These are phyloP conservation scores for Tilletia horrida DNA, from an alignment of 1,284 basidiomycete species.

Conservation along the genomic window DNA sequence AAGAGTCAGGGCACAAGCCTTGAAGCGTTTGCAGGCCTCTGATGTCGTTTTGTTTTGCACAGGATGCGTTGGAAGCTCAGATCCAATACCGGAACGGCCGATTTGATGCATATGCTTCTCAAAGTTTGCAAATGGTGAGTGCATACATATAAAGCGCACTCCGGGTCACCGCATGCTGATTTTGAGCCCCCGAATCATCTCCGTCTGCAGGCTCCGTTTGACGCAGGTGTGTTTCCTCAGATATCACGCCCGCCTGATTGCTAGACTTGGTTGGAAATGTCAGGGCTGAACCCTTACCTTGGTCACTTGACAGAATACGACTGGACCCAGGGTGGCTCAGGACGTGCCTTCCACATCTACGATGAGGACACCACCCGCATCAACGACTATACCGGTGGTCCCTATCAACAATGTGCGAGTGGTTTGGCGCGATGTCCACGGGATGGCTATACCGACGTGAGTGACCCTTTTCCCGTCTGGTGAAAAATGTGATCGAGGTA, in stretches of 20 bases:
- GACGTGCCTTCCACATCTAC: slow-evolving; percentile 21
- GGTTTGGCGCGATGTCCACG: not conserved
- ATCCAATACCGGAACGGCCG: slow-evolving; percentile 57
- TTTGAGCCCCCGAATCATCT: no score
- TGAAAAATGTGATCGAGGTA: not conserved
- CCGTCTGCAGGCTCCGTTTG: slow-evolving; percentile 42
- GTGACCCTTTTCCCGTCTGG: not conserved
- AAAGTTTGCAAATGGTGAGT: slow-evolving; percentile 44
- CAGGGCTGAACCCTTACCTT: not conserved
- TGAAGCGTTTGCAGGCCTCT: not conserved
- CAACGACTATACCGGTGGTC: slow-evolving; percentile 35
- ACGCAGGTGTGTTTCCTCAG: slow-evolving; percentile 20
- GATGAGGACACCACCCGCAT: slow-evolving; percentile 53
- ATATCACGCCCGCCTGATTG: no score
- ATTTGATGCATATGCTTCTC: slow-evolving; percentile 40
- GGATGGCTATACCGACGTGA: slow-evolving; percentile 1
- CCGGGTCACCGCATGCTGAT: no score
- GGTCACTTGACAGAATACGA: not conserved
- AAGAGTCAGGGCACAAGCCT: not conserved
- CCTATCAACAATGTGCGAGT: slow-evolving; percentile 26
- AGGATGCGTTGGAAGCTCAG: slow-evolving; percentile 57
- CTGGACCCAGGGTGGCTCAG: not conserved
- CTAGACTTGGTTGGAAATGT: not conserved
- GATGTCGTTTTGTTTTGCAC: not conserved
- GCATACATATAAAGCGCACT: no score